phyloP scores from a whole-genome alignment of 495 filamentous ascomycete species.

The Podospora comata region DNA sequence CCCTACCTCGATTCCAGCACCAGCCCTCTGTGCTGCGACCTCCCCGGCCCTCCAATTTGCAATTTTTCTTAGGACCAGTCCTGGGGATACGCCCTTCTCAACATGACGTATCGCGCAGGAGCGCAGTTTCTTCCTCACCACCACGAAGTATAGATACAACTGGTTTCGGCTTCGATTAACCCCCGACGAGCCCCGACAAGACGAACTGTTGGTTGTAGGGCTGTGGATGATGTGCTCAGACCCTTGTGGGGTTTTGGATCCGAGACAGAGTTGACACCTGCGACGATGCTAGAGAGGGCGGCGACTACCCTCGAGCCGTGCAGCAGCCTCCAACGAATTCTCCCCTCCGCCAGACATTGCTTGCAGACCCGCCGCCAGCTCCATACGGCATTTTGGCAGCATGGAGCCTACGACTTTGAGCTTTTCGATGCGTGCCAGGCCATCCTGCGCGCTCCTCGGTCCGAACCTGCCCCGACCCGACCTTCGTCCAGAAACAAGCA shows the following conservation, averaged over 20 bases:
- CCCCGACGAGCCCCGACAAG: not conserved
- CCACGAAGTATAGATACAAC: slow-evolving; percentile 1
- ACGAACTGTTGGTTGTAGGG: not conserved
- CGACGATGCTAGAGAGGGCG: slow-evolving; percentile 79
- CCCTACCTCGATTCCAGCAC: not conserved
- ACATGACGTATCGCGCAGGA: slow-evolving; percentile 4
- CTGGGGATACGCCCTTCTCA: slow-evolving; percentile 1
- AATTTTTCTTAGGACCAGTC: not conserved
- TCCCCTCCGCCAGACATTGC: slow-evolving; percentile 54
- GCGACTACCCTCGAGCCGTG: slow-evolving; percentile 74
- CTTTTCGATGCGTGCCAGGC: slow-evolving; percentile 48
- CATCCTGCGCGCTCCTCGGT: slow-evolving; percentile 29
- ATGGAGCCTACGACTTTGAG: slow-evolving; percentile 58
- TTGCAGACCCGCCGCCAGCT: slow-evolving; percentile 58
- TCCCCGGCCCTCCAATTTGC: not conserved
- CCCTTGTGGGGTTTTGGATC: slow-evolving; percentile 1
- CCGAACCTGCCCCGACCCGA: slow-evolving; percentile 16
- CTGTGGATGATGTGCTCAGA: slow-evolving; percentile 13
- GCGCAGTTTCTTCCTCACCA: not conserved
- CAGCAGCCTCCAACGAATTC: slow-evolving; percentile 60
- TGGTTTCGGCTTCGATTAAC: not conserved
- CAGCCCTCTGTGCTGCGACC: not conserved
- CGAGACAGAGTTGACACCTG: slow-evolving; percentile 9
- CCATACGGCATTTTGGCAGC: slow-evolving; percentile 64
- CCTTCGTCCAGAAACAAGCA: slow-evolving; percentile 17